phyloP scores from a whole-genome alignment of 2,329 filamentous ascomycete species.

The Aplosporella prunicola region DNA sequence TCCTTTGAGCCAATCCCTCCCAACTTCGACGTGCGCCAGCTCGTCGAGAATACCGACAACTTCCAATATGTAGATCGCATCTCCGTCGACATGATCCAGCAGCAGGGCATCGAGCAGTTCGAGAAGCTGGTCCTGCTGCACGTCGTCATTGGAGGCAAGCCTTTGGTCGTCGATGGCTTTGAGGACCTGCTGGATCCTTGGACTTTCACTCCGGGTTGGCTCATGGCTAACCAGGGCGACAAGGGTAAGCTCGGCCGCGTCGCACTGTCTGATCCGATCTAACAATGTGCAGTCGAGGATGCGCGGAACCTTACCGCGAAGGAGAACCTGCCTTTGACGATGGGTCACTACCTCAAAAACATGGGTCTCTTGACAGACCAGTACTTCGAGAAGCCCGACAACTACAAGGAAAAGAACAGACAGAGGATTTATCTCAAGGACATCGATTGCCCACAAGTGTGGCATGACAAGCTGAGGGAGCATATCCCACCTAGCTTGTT shows the following conservation, averaged over 20 bases:
- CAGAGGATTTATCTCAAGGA: constrained; percentile 94
- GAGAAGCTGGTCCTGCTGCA: constrained; percentile 77
- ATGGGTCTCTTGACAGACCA: constrained; percentile 78
- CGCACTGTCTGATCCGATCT: constrained; percentile 16
- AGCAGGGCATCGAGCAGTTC: constrained; percentile 67
- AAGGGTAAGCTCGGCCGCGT: constrained; percentile 51
- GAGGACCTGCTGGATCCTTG: constrained; percentile 62
- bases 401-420: constrained; percentile 66
- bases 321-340: constrained; percentile 70
- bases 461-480: constrained; percentile 70
- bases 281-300: constrained; percentile 55
- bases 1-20: constrained; percentile 89
- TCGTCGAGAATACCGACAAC: constrained; percentile 72
- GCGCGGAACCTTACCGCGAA: constrained; percentile 71
- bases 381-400: constrained; percentile 56
- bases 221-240: constrained; percentile 66
- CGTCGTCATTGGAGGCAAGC: constrained; percentile 76
- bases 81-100: constrained; percentile 65
- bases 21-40: constrained; percentile 63
- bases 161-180: constrained; percentile 86
- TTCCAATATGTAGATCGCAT: constrained; percentile 82
- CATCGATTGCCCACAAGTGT: constrained; percentile 84
- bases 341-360: constrained; percentile 81
- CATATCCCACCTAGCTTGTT: constrained; percentile 74
- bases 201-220: constrained; percentile 73